A percentile compares a stretch with the other conserved stretches of the same genome.
Evolutionary conservation across 2,329 filamentous ascomycete genomes (phyloP).

Genomic region (Juglanconis sp.): DNA sequence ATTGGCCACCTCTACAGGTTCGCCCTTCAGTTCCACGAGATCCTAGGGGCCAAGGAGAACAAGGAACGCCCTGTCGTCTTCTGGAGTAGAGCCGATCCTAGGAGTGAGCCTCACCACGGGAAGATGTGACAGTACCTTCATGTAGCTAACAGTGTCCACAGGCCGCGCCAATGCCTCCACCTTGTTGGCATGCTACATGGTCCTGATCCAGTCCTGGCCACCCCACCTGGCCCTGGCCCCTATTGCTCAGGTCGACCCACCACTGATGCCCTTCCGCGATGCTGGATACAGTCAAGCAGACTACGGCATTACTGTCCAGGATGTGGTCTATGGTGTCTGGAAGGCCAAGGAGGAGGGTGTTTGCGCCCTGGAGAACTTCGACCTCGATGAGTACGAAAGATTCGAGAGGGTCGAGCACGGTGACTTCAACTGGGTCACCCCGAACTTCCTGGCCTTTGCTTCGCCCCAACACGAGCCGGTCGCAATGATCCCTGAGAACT

Average conservation of each 20-base stretch:
- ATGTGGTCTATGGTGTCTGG: slow-evolving; percentile 98
- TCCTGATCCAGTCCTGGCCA: slow-evolving; percentile 95
- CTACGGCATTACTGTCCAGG: slow-evolving; percentile 92
- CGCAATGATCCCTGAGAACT: slow-evolving; percentile 66
- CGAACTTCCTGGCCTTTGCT: slow-evolving; percentile 91
- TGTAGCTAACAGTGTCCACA: slow-evolving; percentile 35
- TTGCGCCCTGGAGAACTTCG: slow-evolving; percentile 89
- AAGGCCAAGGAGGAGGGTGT: slow-evolving; percentile 95
- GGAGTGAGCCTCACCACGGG: slow-evolving; percentile 60
- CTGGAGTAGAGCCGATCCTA: slow-evolving; percentile 88
- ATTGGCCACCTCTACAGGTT: slow-evolving; percentile 97
- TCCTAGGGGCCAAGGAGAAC: slow-evolving; percentile 86
- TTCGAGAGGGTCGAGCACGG: slow-evolving; percentile 96
- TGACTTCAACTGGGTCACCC: slow-evolving; percentile 99
- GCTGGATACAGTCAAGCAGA: slow-evolving; percentile 98
- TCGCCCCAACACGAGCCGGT: slow-evolving; percentile 84
- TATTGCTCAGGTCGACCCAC: slow-evolving; percentile 93
- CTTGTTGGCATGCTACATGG: slow-evolving; percentile 96
- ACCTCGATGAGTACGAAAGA: slow-evolving; percentile 93
- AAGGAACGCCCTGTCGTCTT: slow-evolving; percentile 89
- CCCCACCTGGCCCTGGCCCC: slow-evolving; percentile 92
- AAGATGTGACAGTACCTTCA: neutral
- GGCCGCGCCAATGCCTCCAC: slow-evolving; percentile 91
- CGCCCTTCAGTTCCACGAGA: slow-evolving; percentile 91
- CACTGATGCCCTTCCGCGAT: slow-evolving; percentile 97